Conservation (phyloP, 352 stramenopile genomes). For the Peronospora farinosa region DNA sequence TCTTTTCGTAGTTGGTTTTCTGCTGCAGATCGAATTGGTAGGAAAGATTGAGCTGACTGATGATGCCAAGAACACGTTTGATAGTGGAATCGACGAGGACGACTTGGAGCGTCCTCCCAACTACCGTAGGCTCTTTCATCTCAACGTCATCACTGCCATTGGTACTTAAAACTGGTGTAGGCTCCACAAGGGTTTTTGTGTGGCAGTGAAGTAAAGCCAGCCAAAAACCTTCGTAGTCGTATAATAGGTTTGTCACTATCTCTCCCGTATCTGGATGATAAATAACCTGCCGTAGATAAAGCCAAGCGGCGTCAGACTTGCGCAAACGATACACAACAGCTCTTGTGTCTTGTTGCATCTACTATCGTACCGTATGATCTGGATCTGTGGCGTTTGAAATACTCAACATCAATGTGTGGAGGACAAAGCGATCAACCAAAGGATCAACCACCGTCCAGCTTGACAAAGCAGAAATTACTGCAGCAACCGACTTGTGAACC, state of each 20-base stretch:
- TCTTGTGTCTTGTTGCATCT: neutral
- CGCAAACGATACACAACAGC: neutral
- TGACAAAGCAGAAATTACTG: constrained; percentile 37
- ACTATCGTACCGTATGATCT: constrained; percentile 33
- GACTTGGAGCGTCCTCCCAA: constrained; percentile 22
- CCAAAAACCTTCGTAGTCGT: constrained; percentile 75
- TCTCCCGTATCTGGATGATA: constrained; percentile 77
- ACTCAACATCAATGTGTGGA: constrained; percentile 55
- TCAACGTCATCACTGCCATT: constrained; percentile 18
- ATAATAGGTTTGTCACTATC: constrained; percentile 64
- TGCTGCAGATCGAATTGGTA: constrained; percentile 58
- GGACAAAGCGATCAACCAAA: constrained; percentile 47
- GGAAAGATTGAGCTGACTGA: constrained; percentile 52
- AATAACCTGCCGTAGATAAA: constrained; percentile 24
- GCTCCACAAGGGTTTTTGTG: constrained; percentile 10
- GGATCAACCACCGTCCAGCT: constrained; percentile 32
- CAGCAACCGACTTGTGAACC: constrained; percentile 47
- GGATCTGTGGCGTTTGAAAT: constrained; percentile 56
- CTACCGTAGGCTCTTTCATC: constrained; percentile 16
- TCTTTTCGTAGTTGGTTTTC: constrained; percentile 27
- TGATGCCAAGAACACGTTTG: constrained; percentile 39
- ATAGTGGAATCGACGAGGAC: constrained; percentile 50
- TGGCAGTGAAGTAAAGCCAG: constrained; percentile 32
- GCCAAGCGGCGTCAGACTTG: neutral
- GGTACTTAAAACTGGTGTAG: neutral